A percentile compares a stretch with the other conserved stretches of the same genome.
These are phyloP conservation scores for Flaveria ramosissima DNA, from an alignment of 129 eudicot species.

Conservation along the genomic window DNA sequence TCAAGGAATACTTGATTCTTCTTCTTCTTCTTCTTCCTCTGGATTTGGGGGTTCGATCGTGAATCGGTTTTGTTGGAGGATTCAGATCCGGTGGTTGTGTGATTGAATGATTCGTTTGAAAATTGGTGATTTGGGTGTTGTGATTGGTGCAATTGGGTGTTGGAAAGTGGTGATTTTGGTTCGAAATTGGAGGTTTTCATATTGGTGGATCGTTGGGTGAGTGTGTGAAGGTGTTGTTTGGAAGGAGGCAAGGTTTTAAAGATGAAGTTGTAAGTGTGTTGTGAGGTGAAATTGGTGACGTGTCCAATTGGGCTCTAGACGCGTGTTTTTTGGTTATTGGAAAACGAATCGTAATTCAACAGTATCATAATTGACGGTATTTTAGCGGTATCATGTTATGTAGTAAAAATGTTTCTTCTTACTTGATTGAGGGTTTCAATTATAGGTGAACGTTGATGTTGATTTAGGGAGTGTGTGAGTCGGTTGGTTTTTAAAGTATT, in stretches of 20 bases:
- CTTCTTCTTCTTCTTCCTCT: conserved; percentile 32
- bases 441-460: no score
- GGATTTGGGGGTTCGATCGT: conserved; percentile 28
- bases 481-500: no score
- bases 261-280: not conserved
- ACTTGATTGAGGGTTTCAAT: no score
- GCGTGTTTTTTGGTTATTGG: no score
- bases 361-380: no score
- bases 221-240: conserved; percentile 11
- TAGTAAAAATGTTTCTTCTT: no score
- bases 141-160: conserved; percentile 18
- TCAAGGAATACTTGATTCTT: conserved; percentile 55
- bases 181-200: conserved; percentile 4
- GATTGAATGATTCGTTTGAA: not conserved
- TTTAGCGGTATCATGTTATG: no score
- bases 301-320: not conserved
- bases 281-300: not conserved
- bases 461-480: no score
- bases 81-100: not conserved
- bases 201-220: not conserved
- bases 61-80: not conserved
- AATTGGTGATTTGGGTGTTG: conserved; percentile 4
- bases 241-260: conserved; percentile 19
- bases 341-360: no score
- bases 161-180: not conserved